Evolutionary conservation across 2,329 filamentous ascomycete genomes (phyloP).

Genomic region (Periconia digitata): DNA sequence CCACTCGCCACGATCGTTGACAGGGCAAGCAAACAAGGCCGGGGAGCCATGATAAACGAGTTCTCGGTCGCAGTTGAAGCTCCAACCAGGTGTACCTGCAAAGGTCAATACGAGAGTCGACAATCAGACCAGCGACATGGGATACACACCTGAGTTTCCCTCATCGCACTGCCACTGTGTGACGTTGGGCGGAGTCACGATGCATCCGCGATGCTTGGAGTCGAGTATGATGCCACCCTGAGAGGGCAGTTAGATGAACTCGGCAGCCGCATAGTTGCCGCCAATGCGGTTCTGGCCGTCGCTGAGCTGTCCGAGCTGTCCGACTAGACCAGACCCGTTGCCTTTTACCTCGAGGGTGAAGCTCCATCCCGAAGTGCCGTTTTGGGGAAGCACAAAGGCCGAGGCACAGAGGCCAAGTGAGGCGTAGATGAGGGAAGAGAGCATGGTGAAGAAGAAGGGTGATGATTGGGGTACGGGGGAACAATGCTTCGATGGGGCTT

Average conservation of each 20-base stretch:
- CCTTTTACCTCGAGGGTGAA: conserved; percentile 15
- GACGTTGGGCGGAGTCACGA: conserved; percentile 58
- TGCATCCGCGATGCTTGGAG: conserved; percentile 58
- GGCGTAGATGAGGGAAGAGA: conserved; percentile 15
- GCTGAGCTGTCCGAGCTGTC: conserved; percentile 60
- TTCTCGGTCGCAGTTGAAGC: conserved; percentile 54
- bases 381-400: conserved; percentile 12
- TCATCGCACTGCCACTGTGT: conserved; percentile 63
- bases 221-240: conserved; percentile 52
- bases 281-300: conserved; percentile 64
- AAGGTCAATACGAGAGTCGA: background rate
- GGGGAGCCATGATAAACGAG: conserved; percentile 54
- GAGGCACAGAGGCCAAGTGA: conserved; percentile 20
- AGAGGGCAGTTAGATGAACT: conserved; percentile 51
- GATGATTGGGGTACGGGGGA: background rate
- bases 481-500: no score
- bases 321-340: conserved; percentile 50
- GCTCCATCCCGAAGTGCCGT: background rate
- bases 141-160: conserved; percentile 45
- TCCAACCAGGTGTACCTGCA: conserved; percentile 50
- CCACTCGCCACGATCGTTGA: conserved; percentile 54
- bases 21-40: conserved; percentile 63
- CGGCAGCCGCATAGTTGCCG: conserved; percentile 47
- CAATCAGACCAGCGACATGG: background rate
- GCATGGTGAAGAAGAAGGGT: conserved; percentile 18